phyloP scores from a whole-genome alignment of 2,329 filamentous ascomycete genomes.

The Emericellopsis atlantica region DNA sequence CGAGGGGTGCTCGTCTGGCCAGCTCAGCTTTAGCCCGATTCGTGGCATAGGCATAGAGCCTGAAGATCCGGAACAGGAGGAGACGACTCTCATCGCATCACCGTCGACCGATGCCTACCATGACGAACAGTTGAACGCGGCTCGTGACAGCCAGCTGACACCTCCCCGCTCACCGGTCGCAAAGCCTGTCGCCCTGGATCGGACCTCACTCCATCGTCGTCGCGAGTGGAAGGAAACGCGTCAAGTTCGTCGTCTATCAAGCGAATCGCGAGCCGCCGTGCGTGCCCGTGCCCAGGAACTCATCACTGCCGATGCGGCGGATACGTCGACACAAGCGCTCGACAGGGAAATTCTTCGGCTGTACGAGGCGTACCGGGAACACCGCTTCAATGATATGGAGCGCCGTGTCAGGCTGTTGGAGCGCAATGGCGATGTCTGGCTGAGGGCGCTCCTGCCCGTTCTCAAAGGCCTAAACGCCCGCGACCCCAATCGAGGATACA shows the following conservation, averaged over 20 bases:
- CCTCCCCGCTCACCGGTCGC: slow-evolving; percentile 17
- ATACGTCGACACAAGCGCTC: slow-evolving; percentile 8
- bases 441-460: slow-evolving; percentile 29
- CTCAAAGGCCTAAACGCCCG: slow-evolving; percentile 22
- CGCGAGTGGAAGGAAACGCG: slow-evolving; percentile 19
- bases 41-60: slow-evolving; percentile 25
- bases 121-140: too few relatives aligned
- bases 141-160: slow-evolving; percentile 9
- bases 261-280: slow-evolving; percentile 9
- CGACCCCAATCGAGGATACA: not conserved
- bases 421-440: slow-evolving; percentile 30
- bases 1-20: not conserved
- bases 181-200: slow-evolving; percentile 10
- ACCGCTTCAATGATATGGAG: slow-evolving; percentile 32
- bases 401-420: slow-evolving; percentile 31
- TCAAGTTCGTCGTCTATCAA: slow-evolving; percentile 11
- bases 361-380: slow-evolving; percentile 27
- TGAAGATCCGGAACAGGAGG: not conserved
- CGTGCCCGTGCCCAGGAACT: slow-evolving; percentile 9
- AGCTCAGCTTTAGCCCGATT: slow-evolving; percentile 19
- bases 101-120: too few relatives aligned
- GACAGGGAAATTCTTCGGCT: slow-evolving; percentile 22
- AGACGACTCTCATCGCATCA: too few relatives aligned
- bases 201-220: slow-evolving; percentile 17
- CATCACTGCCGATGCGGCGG: slow-evolving; percentile 7